Conservation (phyloP, 202 grass and related monocot species). For the Zoysia matrella region DNA sequence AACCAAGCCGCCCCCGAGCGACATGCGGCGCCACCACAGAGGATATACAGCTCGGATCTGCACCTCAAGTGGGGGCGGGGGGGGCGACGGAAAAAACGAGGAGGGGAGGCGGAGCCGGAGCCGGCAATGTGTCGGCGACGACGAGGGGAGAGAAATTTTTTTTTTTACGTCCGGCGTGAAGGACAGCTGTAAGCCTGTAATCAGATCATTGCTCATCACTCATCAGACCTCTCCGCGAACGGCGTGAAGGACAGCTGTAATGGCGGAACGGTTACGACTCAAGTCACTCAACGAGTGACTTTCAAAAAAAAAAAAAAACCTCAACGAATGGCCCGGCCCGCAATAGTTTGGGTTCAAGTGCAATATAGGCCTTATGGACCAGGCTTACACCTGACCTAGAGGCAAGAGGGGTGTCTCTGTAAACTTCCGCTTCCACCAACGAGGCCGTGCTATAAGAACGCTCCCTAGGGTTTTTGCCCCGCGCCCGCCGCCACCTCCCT, state of each 20-base stretch:
- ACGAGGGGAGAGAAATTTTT: neutral
- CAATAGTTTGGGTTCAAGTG: neutral
- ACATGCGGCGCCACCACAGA: neutral
- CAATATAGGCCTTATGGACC: neutral
- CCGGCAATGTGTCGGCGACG: conserved; percentile 24
- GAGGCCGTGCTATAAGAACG: conserved; percentile 32
- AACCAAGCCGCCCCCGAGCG: neutral
- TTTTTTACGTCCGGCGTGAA: too few relatives aligned
- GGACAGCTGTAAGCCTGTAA: too few relatives aligned
- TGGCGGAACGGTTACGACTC: neutral
- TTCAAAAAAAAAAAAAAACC: too few relatives aligned
- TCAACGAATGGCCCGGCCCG: neutral
- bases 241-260: neutral
- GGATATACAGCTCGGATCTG: neutral
- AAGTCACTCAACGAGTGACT: too few relatives aligned
- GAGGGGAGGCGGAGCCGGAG: neutral
- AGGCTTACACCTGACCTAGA: neutral
- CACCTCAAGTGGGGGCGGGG: neutral
- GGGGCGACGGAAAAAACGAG: neutral
- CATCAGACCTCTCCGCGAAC: neutral
- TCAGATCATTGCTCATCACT: too few relatives aligned
- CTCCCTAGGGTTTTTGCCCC: conserved; percentile 46
- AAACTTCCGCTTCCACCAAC: conserved; percentile 2
- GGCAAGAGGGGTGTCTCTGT: conserved; percentile 4
- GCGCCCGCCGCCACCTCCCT: conserved; percentile 46